Conservation (phyloP, 2,329 filamentous ascomycete genomes). For the Xylaria sp. region DNA sequence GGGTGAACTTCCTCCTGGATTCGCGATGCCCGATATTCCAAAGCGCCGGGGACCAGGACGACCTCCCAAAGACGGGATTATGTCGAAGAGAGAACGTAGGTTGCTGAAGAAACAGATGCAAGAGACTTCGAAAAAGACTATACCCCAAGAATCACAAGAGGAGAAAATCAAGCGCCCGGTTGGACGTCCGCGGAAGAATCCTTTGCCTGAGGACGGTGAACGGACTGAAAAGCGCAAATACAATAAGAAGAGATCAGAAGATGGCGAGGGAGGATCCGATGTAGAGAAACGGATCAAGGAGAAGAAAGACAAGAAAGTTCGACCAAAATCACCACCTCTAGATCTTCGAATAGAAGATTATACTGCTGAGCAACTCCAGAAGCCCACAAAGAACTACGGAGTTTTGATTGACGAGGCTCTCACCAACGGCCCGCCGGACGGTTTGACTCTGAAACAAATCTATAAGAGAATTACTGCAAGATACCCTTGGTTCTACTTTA, state of each 20-base stretch:
- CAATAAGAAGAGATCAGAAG: constrained; percentile 70
- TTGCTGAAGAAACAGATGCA: constrained; percentile 69
- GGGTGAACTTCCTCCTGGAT: constrained; percentile 45
- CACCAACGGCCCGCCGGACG: constrained; percentile 63
- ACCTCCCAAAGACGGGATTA: constrained; percentile 83
- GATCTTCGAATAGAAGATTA: constrained; percentile 66
- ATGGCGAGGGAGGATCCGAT: constrained; percentile 66
- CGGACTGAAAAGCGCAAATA: constrained; percentile 73
- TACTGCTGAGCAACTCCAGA: constrained; percentile 67
- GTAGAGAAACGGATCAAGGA: constrained; percentile 66
- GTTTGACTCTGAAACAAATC: constrained; percentile 69
- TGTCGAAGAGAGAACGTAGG: constrained; percentile 80
- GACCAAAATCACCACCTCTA: constrained; percentile 69
- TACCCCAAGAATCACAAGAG: constrained; percentile 58
- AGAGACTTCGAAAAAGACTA: constrained; percentile 63
- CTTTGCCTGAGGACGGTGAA: constrained; percentile 66
- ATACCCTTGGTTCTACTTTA: constrained; percentile 70
- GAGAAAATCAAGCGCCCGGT: constrained; percentile 72
- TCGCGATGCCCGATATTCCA: constrained; percentile 58
- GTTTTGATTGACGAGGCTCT: constrained; percentile 70
- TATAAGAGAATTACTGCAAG: constrained; percentile 69
- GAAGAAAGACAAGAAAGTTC: constrained; percentile 69
- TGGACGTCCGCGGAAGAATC: constrained; percentile 72
- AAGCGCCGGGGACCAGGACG: constrained; percentile 82
- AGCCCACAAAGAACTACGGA: constrained; percentile 71